Evolutionary conservation across 495 filamentous ascomycete species (phyloP), one percentile per base, ranked within the genome.

Genomic region (Penicillium arizonense): DNA sequence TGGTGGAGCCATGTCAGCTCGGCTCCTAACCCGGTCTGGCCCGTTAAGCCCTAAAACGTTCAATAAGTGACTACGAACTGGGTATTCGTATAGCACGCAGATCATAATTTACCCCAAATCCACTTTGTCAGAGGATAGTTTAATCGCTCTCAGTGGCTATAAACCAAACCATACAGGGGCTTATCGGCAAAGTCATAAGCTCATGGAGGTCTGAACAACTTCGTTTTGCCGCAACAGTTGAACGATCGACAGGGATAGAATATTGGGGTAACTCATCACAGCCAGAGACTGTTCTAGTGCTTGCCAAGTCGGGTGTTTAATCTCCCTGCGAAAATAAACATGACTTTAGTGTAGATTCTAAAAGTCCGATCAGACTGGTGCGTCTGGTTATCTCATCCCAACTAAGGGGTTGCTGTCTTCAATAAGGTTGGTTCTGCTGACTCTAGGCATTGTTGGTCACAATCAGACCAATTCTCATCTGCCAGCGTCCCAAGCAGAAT

Each of bases 71-170:
- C 10, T 16, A 8, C 35, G 33, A 46, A 26, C 23, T 33, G 36
- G 45, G 10, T 9, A 7, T 44, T 54, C 46, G 55, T 55, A 55
- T 49, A 26, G 21, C 9, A 10, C 41, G 58, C 18, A 52, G 58
- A 61, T 61, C 58, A 2, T 18, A 52, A 58, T 55, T 45, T 39
- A 39, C 9, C 28, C 26, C 13, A 26, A 6, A 37, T 36, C 37
- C 28, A 38, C 23, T 28, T 38, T 39, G 10, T 20, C 41, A 50
- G 24, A 16, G 33, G 37, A 16, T 36, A 38, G n/a, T 7, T 45
- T 11, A 14, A 26, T 44, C 16, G 14, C 11, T 28, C 6, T 30
- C 0, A 9, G 28, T 30, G 28, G 28, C 4, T 7, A 8, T 30
- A 7, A 30, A 0, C 28, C 8, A 10, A 30, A 30, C 28, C 28